Base-by-base conservation (phyloP, 371 early-diverging fungal genomes). In the Mortierella sp. region DNA sequence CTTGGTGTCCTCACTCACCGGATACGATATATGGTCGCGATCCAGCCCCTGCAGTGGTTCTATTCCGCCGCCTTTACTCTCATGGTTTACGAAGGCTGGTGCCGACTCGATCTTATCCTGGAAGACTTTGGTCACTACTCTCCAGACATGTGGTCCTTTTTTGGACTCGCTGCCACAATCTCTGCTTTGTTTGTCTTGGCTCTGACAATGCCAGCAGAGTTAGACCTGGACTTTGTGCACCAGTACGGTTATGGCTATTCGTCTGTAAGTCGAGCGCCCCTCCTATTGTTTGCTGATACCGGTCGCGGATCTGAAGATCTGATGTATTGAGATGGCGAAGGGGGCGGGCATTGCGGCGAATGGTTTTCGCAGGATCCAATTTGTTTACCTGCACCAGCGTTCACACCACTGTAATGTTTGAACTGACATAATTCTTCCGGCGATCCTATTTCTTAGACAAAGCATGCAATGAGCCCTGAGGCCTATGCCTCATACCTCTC, bases 41-140 rank as follows among this genome's bases (percentile, higher is more conserved):
- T 76, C 41, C 68, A 76, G 44, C 62, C 76, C 17, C 25, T 68
- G 37, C 76, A 76, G 24, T 76, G 69, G 76, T 76, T 76, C 41
- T 76, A 68, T 39, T 39, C 65, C 41, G 16, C 69, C 21, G 57
- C 64, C 5, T 7, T 64, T 4, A 44, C 17, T 17, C 52, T 61
- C 2, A 31, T 68, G n/a, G 28, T 68, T n/a, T 55, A 53, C n/a
- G 61, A 63, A 19, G 53, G 64, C 50, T 76, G 76, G 76, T 40
- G 29, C 51, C 39, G 61, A 10, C 24, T 76, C 5, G 76, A 68
- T 16, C 8, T 45, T 16, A 63, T 76, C 22, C 50, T 76, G 2
- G 40, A 53, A 2, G 57, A 54, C 14, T n/a, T 16, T 8, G 29
- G 46, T 10, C 17, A 51, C 17, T 72, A 72, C 51, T 28, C 54